These are phyloP conservation scores for Emericellopsis terricola DNA, from an alignment of 495 filamentous ascomycete species.

Conservation along the genomic window DNA sequence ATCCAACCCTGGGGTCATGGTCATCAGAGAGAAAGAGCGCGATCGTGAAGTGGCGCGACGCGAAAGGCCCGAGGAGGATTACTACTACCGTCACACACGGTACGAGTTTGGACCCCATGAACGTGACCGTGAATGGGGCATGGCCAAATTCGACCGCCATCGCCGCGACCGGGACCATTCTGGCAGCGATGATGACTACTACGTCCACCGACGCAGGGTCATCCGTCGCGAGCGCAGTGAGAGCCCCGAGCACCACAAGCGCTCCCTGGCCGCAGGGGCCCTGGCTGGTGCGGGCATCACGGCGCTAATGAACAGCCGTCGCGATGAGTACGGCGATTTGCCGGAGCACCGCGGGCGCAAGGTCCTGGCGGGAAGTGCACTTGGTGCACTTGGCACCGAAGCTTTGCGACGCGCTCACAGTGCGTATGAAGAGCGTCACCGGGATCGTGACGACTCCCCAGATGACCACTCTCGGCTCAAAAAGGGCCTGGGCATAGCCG, in stretches of 20 bases:
- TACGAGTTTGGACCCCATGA: slow-evolving; percentile 32
- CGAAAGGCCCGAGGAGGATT: slow-evolving; percentile 33
- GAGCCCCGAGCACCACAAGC: slow-evolving; percentile 43
- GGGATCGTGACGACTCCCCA: slow-evolving; percentile 26
- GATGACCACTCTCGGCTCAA: slow-evolving; percentile 34
- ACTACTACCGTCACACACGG: slow-evolving; percentile 45
- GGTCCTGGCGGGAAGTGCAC: slow-evolving; percentile 59
- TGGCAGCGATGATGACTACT: slow-evolving; percentile 30
- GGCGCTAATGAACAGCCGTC: slow-evolving; percentile 53
- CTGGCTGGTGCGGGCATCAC: slow-evolving; percentile 61
- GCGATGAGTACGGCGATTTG: slow-evolving; percentile 38
- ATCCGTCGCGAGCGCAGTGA: slow-evolving; percentile 33
- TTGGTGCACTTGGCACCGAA: slow-evolving; percentile 71
- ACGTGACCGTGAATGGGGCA: slow-evolving; percentile 37
- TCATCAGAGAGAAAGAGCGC: slow-evolving; percentile 38
- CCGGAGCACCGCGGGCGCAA: slow-evolving; percentile 48
- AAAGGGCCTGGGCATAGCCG: slow-evolving; percentile 59
- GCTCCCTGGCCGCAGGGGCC: slow-evolving; percentile 76
- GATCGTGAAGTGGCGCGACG: slow-evolving; percentile 24
- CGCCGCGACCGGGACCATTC: slow-evolving; percentile 39
- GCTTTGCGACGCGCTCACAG: slow-evolving; percentile 53
- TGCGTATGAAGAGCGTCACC: slow-evolving; percentile 46
- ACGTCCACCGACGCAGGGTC: slow-evolving; percentile 25
- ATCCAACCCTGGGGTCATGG: slow-evolving; percentile 51
- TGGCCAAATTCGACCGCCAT: slow-evolving; percentile 12